phyloP scores from a whole-genome alignment of 768 basidiomycete species.

The Daedaleopsis nitida region DNA sequence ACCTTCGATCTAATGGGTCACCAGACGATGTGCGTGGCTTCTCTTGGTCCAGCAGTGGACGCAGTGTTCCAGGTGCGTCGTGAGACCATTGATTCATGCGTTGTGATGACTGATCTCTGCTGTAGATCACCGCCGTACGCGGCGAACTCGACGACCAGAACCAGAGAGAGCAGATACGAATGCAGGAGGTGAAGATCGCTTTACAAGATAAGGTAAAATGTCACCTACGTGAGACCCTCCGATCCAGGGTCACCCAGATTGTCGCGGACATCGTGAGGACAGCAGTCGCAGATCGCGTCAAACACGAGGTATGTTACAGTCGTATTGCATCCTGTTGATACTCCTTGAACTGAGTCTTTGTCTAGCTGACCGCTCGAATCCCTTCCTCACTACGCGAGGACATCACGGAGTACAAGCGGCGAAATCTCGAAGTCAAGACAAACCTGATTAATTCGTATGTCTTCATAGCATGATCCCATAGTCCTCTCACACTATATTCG shows the following conservation, averaged over 20 bases:
- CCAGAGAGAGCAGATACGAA: conserved; percentile 38
- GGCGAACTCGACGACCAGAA: conserved; percentile 42
- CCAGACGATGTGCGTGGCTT: conserved; percentile 47
- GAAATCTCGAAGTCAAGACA: conserved; percentile 45
- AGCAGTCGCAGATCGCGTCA: background rate
- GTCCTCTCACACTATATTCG: too few relatives aligned
- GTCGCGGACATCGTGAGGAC: conserved; percentile 36
- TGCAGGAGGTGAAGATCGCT: conserved; percentile 36
- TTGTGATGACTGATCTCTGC: background rate
- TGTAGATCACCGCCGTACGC: conserved; percentile 3
- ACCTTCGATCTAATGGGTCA: conserved; percentile 48
- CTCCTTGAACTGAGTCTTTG: background rate
- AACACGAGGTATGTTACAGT: background rate
- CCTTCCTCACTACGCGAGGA: conserved; percentile 44
- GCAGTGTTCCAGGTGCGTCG: conserved; percentile 44
- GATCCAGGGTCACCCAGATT: conserved; percentile 37
- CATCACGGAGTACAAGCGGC: conserved; percentile 42
- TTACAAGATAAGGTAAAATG: conserved; percentile 45
- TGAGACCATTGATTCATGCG: background rate
- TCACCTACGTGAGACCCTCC: conserved; percentile 44
- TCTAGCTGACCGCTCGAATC: conserved; percentile 46
- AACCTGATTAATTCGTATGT: conserved; percentile 51
- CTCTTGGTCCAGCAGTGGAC: conserved; percentile 48
- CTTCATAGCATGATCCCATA: background rate
- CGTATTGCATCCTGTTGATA: background rate